Percentiles rank a stretch among this genome's conserved stretches.
Evolutionary conservation across 2,329 filamentous ascomycete species (phyloP).

Genomic region (Neopestalotiopsis sp.): DNA sequence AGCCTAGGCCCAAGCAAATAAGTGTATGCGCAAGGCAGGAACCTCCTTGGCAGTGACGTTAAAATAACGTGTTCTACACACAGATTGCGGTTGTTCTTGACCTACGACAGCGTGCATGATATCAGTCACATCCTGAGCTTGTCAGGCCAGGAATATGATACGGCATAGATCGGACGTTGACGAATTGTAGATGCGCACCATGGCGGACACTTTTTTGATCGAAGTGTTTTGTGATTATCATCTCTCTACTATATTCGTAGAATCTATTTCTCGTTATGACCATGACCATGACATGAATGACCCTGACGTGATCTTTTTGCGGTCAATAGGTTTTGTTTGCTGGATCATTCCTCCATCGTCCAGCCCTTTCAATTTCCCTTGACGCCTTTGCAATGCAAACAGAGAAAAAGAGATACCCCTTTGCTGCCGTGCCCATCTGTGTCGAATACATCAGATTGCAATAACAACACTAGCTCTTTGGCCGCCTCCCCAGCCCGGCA

Average conservation of each 20-base stretch:
- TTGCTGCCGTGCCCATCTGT: conserved; percentile 28
- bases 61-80: too few relatives aligned
- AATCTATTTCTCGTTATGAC: conserved; percentile 10
- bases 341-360: conserved; percentile 21
- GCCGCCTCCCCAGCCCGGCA: background rate
- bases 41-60: too few relatives aligned
- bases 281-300: background rate
- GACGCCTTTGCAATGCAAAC: conserved; percentile 46
- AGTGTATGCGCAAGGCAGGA: too few relatives aligned
- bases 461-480: background rate
- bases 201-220: background rate
- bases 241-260: conserved; percentile 16
- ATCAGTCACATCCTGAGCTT: background rate
- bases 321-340: conserved; percentile 21
- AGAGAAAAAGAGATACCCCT: conserved; percentile 33
- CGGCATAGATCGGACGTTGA: background rate
- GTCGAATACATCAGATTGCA: background rate
- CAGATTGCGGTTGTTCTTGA: background rate
- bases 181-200: background rate
- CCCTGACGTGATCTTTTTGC: background rate
- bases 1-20: too few relatives aligned
- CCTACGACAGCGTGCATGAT: background rate
- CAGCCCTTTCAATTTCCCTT: conserved; percentile 32
- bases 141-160: background rate
- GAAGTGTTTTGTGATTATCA: conserved; percentile 12